phyloP scores from a whole-genome alignment of 768 basidiomycete species.

The Kwoniella europaea region DNA sequence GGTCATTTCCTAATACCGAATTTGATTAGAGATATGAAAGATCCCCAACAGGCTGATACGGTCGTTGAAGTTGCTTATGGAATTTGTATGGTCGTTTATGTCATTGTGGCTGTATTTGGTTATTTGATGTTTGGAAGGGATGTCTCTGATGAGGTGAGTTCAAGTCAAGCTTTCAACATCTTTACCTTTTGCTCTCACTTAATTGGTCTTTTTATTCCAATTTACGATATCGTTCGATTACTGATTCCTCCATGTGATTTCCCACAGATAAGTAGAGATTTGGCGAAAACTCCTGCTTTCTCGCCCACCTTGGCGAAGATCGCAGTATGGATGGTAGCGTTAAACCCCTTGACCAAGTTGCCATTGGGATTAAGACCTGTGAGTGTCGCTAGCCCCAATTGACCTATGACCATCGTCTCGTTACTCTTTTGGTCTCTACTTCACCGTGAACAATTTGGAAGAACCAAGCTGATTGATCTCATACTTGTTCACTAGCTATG shows the following conservation, averaged over 20 bases:
- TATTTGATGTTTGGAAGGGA: constrained; percentile 56
- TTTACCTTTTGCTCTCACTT: not conserved
- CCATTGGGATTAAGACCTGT: constrained; percentile 52
- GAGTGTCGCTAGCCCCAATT: constrained; percentile 13
- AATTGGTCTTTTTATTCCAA: too few species aligned
- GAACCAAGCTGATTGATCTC: not conserved
- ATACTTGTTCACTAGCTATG: constrained; percentile 27
- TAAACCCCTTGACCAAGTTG: constrained; percentile 54
- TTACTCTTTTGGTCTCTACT: not conserved
- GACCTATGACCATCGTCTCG: not conserved
- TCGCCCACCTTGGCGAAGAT: constrained; percentile 48
- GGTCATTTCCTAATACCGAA: constrained; percentile 55
- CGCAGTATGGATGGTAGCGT: constrained; percentile 53
- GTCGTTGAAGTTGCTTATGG: constrained; percentile 48
- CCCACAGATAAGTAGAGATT: constrained; percentile 51
- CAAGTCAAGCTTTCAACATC: not conserved
- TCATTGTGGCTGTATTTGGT: constrained; percentile 45
- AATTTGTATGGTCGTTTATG: constrained; percentile 49
- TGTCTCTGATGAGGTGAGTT: constrained; percentile 54
- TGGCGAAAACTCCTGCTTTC: constrained; percentile 51
- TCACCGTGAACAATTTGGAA: not conserved
- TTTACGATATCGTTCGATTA: too few species aligned
- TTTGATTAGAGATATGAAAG: constrained; percentile 53
- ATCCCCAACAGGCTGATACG: constrained; percentile 49
- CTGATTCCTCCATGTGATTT: not conserved